Base-by-base conservation (phyloP, 2,329 filamentous ascomycete genomes). In the Nemania serpens region DNA sequence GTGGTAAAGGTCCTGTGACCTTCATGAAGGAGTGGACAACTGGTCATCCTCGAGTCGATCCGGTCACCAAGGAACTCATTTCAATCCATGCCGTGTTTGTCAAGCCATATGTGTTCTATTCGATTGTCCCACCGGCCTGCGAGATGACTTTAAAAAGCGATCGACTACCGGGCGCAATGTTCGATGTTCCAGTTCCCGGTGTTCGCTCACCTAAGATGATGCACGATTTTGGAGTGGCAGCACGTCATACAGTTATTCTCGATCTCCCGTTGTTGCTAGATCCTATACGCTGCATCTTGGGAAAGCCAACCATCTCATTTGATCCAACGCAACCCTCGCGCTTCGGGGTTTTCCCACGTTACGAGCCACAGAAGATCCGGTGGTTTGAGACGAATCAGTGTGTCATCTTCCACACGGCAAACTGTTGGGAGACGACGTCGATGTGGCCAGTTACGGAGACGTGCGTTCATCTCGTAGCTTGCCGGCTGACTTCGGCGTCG, bases 11-110 rank as follows among this genome's bases (percentile, higher is more conserved):
- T 0, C 63, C 83, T 2, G 70, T 87, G 22, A 80, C 81, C 39
- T 90, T 85, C 69, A 86, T 90, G 82, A 84, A 81, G 64, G 87
- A 90, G 71, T 90, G 87, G 87, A 89, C 87, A 0, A 91, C 88
- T 1, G 85, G 85, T 18, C 87, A 90, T 71, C 89, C 88, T 6
- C 84, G 86, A 63, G 81, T 91, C 51, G 89, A 91, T 66, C 84
- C 83, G 0, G 68, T 73, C 0, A 88, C 87, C 0, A 84, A 85
- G 42, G 88, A 91, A 70, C 79, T 91, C 73, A 78, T 91, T 5
- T 77, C 89, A 0, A 90, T 89, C 66, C 88, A 91, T 68, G 84
- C 84, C 34, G 86, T 84, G 1, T 90, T 90, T 65, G 69, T 84
- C 18, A 79, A 83, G 10, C 88, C 89, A 0, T 91, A 86, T 66